Conservation (phyloP, 2,329 filamentous ascomycete species). For the Colletotrichum sp. region DNA sequence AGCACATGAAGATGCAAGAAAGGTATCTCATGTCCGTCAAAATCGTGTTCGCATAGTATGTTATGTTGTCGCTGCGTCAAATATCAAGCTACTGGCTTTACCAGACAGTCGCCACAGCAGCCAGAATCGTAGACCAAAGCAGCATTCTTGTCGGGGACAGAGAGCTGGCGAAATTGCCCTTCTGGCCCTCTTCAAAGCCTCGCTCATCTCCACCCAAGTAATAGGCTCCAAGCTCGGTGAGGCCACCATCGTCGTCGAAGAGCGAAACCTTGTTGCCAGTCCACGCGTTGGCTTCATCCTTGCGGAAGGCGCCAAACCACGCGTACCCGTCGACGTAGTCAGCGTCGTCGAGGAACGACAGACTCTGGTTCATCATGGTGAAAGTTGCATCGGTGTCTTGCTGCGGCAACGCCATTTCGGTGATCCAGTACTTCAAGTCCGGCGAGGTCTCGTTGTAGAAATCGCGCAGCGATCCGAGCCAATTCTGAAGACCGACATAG, state of each 20-base stretch:
- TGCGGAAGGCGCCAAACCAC: constrained; percentile 46
- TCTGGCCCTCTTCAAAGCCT: constrained; percentile 38
- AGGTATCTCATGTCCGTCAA: neutral
- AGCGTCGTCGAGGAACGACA: constrained; percentile 36
- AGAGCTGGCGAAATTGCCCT: neutral
- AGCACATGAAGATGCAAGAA: neutral
- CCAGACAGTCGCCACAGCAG: neutral
- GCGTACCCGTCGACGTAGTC: constrained; percentile 42
- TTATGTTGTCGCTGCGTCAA: accelerated
- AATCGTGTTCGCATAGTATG: neutral
- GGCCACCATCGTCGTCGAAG: constrained; percentile 38
- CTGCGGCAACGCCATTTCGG: constrained; percentile 43
- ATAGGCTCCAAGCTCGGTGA: constrained; percentile 41
- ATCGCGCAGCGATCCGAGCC: constrained; percentile 37
- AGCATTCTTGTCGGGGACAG: neutral
- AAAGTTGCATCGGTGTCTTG: constrained; percentile 35
- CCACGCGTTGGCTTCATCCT: constrained; percentile 41
- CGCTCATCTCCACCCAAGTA: constrained; percentile 43
- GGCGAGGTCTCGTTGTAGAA: constrained; percentile 36
- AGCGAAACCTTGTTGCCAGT: constrained; percentile 42
- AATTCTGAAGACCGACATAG: constrained; percentile 37
- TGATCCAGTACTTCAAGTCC: constrained; percentile 39
- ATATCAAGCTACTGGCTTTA: neutral
- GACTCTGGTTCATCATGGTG: constrained; percentile 44
- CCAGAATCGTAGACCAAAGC: neutral